Evolutionary conservation across 139 green algal species (phyloP).

Genomic region (Coelastrella sp.): DNA sequence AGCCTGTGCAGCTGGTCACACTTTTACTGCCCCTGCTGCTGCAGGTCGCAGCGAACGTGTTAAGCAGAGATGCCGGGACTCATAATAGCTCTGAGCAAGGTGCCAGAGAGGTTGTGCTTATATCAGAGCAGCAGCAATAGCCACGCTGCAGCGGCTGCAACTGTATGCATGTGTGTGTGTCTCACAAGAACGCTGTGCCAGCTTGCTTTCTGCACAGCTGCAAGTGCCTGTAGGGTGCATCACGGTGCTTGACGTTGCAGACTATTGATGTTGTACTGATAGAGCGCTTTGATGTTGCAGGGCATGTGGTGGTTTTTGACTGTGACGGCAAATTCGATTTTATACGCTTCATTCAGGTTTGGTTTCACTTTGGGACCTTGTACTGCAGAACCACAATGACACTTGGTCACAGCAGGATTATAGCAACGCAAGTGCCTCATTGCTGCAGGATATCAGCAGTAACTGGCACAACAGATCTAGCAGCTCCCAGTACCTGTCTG

Average conservation of each 20-base stretch:
- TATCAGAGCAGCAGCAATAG: neutral
- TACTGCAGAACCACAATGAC: neutral
- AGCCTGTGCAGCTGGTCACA: neutral
- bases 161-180: neutral
- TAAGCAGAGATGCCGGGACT: neutral
- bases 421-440: neutral
- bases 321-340: slow-evolving; percentile 66
- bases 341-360: slow-evolving; percentile 63
- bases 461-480: neutral
- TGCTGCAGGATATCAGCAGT: neutral
- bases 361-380: neutral
- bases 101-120: neutral
- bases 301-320: slow-evolving; percentile 36
- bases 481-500: neutral
- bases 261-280: neutral
- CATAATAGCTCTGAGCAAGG: neutral
- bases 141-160: neutral
- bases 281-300: neutral
- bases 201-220: neutral
- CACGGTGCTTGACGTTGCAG: neutral
- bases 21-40: neutral
- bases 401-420: neutral
- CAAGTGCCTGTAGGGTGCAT: neutral
- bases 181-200: neutral
- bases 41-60: slow-evolving; percentile 9